A percentile compares a stretch with the other conserved stretches of the same genome.
phyloP scores from a whole-genome alignment of 2,329 filamentous ascomycete genomes.

The Botryotinia calthae region DNA sequence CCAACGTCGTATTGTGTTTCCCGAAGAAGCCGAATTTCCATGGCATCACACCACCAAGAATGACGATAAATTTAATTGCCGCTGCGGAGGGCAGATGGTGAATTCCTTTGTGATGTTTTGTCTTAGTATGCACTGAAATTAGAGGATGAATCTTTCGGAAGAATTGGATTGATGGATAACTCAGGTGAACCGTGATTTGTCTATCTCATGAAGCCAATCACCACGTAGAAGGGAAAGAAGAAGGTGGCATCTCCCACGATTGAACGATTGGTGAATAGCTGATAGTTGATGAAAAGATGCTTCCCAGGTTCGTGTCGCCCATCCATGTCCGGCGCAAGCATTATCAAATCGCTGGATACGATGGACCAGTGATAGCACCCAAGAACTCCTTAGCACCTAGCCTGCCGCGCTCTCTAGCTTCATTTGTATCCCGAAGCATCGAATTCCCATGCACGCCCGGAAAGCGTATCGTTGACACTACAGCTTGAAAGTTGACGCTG shows the following conservation, averaged over 20 bases:
- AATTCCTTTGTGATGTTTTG: neutral
- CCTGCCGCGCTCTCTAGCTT: neutral
- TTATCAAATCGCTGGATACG: constrained; percentile 3
- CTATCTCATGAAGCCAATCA: neutral
- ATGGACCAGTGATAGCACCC: neutral
- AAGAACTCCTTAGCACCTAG: neutral
- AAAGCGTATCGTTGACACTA: neutral
- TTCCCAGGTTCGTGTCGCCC: neutral
- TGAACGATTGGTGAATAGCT: neutral
- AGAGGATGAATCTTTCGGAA: neutral
- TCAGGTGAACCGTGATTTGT: neutral
- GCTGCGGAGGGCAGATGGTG: neutral
- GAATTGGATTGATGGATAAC: neutral
- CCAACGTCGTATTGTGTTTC: neutral
- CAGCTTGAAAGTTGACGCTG: neutral
- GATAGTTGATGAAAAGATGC: neutral
- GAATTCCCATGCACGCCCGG: neutral
- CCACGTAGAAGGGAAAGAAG: neutral
- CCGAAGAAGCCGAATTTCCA: neutral
- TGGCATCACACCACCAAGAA: constrained; percentile 1
- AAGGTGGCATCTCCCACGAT: neutral
- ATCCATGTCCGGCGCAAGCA: constrained; percentile 1
- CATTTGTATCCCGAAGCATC: neutral
- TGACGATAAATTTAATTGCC: neutral
- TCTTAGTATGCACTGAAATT: neutral